A percentile compares a stretch with the other conserved stretches of the same genome.
Evolutionary conservation across 2,329 filamentous ascomycete genomes (phyloP).

Genomic region (Microdochium paspali): DNA sequence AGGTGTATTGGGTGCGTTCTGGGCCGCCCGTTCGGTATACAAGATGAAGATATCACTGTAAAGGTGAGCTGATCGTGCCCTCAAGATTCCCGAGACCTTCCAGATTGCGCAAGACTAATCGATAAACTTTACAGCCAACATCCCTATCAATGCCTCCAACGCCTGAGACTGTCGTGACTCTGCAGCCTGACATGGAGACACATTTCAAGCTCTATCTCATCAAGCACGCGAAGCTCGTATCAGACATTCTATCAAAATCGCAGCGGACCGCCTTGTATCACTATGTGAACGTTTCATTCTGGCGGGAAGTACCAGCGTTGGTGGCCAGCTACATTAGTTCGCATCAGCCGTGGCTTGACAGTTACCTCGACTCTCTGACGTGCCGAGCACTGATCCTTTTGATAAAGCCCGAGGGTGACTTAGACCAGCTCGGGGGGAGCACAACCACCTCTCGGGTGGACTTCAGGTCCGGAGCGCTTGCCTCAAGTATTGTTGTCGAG

Average conservation of each 20-base stretch:
- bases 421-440: too few relatives aligned
- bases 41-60: constrained; percentile 2
- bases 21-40: constrained; percentile 2
- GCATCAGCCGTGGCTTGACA: background rate
- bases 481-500: background rate
- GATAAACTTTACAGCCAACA: background rate
- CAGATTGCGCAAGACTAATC: background rate
- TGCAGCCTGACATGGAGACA: background rate
- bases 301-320: constrained; percentile 1
- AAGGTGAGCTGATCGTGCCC: background rate
- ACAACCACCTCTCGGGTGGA: background rate
- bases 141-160: background rate
- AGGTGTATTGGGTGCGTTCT: background rate
- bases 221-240: constrained; percentile 5
- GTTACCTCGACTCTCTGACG: constrained; percentile 1
- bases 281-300: constrained; percentile 7
- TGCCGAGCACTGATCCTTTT: constrained; percentile 3
- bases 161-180: background rate
- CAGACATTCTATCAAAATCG: constrained; percentile 1
- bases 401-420: background rate
- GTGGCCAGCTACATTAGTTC: background rate
- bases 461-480: too few relatives aligned
- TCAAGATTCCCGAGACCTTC: background rate
- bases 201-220: constrained; percentile 2
- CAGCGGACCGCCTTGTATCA: background rate